Evolutionary conservation across 352 stramenopile species (phyloP), one percentile per base, ranked within the genome.

Genomic region (Phytophthora sp.): DNA sequence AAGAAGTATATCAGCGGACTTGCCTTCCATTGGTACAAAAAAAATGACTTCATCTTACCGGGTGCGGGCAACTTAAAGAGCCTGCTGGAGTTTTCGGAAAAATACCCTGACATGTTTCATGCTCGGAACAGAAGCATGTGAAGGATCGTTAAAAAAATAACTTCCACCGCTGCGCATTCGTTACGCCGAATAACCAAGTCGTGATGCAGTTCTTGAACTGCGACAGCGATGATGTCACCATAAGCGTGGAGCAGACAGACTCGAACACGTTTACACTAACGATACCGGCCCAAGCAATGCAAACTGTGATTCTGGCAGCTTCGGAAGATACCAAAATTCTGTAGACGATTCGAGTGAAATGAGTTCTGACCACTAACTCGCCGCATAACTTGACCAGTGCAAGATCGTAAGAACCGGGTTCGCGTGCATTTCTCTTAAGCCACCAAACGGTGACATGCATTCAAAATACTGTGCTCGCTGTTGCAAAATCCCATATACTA

Each of bases 1-100:
- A 42, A 37, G 11, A 51, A 89, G 49, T 96, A 92, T 62, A 35
- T 96, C 4, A 74, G 77, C n/a, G 88, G 88, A 12, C 69, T 95
- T 43, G 87, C 74, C 5, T 87, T 90, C 52, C 88, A 96, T 57
- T 96, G 88, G 83, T 91, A 92, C 61, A 66, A 65, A 27, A 71
- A 77, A 54, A 17, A 79, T 6, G 77, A 84, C 38, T 82, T 81
- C 21, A 52, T 69, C n/a, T 23, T 71, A 13, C 62, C 59, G 20
- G 43, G 45, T 5, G 54, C 58, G 9, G 77, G 77, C 10, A 69
- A 85, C 55, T 89, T 87, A 35, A 54, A 77, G 0, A 58, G 71
- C 5, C 54, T 91, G 11, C 48, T 51, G 0, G 58, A 69, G 13
- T 89, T 86, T 60, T 62, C 87, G 34, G 51, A 73, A 8, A 50